These are phyloP conservation scores for Artemisia argyi DNA, from an alignment of 129 eudicot genomes.

Conservation along the genomic window DNA sequence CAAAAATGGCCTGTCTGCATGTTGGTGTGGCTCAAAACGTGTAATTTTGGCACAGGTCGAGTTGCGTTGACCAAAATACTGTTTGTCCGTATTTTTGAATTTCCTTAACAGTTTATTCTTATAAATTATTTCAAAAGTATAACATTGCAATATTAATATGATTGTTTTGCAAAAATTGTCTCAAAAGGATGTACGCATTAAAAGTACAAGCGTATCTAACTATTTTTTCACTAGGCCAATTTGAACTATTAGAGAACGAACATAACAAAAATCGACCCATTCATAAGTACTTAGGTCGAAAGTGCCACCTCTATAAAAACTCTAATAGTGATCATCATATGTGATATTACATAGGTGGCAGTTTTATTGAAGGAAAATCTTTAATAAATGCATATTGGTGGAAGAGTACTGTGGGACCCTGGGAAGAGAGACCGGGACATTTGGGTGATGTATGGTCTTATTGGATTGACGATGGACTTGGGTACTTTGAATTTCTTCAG, in stretches of 20 bases:
- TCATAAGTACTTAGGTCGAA: neutral
- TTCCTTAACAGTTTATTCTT: neutral
- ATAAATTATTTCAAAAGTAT: neutral
- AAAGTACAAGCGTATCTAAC: neutral
- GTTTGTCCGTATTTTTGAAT: neutral
- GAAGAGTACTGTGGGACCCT: constrained; percentile 91
- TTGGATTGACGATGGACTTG: constrained; percentile 99
- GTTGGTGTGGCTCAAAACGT: too few relatives aligned
- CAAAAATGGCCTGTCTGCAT: too few relatives aligned
- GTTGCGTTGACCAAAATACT: too few relatives aligned
- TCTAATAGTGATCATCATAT: neutral
- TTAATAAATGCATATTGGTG: constrained; percentile 86
- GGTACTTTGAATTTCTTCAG: constrained; percentile 86
- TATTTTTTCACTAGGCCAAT: neutral
- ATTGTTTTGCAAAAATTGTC: neutral
- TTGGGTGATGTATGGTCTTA: constrained; percentile 88
- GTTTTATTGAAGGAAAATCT: constrained; percentile 80
- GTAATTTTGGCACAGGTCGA: too few relatives aligned
- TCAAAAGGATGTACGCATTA: neutral
- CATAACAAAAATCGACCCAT: neutral
- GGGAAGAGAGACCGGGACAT: constrained; percentile 97
- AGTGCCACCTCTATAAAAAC: neutral
- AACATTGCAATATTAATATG: neutral
- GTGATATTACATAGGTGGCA: constrained; percentile 58
- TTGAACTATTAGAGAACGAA: constrained; percentile 1